phyloP scores from a whole-genome alignment of 257 asterid species.

The Nyctanthes arbortristis region DNA sequence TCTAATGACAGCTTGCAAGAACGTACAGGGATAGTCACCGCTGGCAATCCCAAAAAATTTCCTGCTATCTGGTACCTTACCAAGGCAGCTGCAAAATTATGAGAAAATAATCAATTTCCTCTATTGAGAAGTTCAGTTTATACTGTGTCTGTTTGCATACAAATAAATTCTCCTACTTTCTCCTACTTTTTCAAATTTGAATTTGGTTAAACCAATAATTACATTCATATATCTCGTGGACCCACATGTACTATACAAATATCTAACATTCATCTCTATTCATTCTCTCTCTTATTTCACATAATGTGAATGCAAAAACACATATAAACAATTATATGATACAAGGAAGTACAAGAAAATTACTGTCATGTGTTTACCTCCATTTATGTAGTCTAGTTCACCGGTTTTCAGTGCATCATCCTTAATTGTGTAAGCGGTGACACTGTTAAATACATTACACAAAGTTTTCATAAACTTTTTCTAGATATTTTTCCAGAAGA shows the following conservation, averaged over 20 bases:
- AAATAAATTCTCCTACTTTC: no score
- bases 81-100: conserved; percentile 71
- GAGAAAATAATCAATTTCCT: neutral
- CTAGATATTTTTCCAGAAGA: no score
- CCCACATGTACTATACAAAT: no score
- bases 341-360: neutral
- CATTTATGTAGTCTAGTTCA: conserved; percentile 90
- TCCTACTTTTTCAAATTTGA: no score
- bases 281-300: no score
- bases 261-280: no score
- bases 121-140: neutral
- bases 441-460: conserved; percentile 38
- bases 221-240: no score
- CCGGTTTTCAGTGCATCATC: conserved; percentile 70
- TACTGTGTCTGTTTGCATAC: no score
- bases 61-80: conserved; percentile 86
- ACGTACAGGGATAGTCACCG: conserved; percentile 81
- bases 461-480: neutral
- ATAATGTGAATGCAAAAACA: no score
- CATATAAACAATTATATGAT: neutral
- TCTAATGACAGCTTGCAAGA: neutral
- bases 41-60: conserved; percentile 90
- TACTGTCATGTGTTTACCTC: conserved; percentile 79
- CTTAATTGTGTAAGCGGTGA: conserved; percentile 70
- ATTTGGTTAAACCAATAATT: no score